Evolutionary conservation across 1,139 yeast genomes (phyloP), one percentile per base, ranked within the genome.

Genomic region (Petasospora fabianii): DNA sequence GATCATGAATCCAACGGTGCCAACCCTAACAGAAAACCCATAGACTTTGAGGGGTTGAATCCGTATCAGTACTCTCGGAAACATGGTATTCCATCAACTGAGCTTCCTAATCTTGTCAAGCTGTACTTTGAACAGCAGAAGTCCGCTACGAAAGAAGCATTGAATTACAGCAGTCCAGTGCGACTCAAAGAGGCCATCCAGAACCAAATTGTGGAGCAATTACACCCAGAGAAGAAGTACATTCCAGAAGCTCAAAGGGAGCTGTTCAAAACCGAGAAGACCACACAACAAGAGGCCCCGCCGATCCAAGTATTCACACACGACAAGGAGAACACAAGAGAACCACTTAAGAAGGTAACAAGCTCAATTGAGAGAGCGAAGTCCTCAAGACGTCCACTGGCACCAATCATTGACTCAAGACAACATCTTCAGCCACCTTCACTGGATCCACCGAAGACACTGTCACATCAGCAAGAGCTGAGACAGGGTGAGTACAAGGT

Each of bases 51-150:
- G 26, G 63, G 61, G 7, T 44, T 64, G 34, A 65, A 64, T 42
- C 69, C 69, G 6, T 60, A 62, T 26, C 67, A 64, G 43, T 65
- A 62, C 41, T 46, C 61, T 27, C 62, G 57, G 39, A 56, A 55
- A 43, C 53, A 62, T 42, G 58, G 60, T 28, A 42, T 64, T 13
- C 65, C 68, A 2, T 50, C 64, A 2, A 47, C 48, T 18, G 69
- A 64, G 20, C 49, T 64, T 29, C 65, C 67, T n/a, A 52, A 44
- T 30, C 55, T 64, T 11, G 59, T 65, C 8, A 60, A 59, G 35
- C 32, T 56, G 5, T 65, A 60, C 43, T 59, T 64, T 38, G 65
- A 62, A 35, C 62, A 56, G 35, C 66, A 61, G 41, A 62, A 57
- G 38, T 51, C 46, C 27, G 63, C 60, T 33, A 55, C 55, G 19